phyloP scores from a whole-genome alignment of 2,329 filamentous ascomycete genomes.

The Colletotrichum nymphaeae region DNA sequence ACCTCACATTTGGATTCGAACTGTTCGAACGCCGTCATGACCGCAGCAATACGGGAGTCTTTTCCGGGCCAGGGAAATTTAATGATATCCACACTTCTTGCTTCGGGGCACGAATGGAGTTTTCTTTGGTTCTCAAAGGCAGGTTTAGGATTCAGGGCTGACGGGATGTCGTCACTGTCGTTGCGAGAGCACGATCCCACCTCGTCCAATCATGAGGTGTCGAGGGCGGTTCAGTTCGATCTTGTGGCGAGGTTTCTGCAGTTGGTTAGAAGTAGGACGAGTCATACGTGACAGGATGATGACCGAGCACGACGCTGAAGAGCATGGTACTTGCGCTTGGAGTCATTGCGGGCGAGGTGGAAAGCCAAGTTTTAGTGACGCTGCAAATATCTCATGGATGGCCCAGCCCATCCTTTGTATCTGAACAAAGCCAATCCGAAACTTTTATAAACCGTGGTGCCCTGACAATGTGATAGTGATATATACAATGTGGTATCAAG shows the following conservation, averaged over 20 bases:
- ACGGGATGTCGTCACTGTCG: conserved; percentile 12
- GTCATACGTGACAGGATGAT: neutral
- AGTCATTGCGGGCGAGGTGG: neutral
- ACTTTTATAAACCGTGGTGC: neutral
- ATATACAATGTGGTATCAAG: conserved; percentile 28
- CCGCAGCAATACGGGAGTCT: conserved; percentile 10
- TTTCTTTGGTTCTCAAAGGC: conserved; percentile 32
- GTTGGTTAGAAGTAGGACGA: neutral
- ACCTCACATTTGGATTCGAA: conserved; percentile 18
- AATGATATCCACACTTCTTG: conserved; percentile 37
- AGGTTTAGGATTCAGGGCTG: conserved; percentile 22
- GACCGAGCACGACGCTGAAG: conserved; percentile 5
- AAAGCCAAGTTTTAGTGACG: conserved; percentile 12
- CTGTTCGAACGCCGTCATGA: conserved; percentile 9
- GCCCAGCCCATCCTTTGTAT: conserved; percentile 2
- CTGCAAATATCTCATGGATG: conserved; percentile 21
- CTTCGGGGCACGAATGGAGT: conserved; percentile 26
- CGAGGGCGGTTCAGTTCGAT: conserved; percentile 11
- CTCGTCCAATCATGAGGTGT: conserved; percentile 15
- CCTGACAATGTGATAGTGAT: neutral
- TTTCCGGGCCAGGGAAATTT: conserved; percentile 24
- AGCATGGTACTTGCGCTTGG: conserved; percentile 5
- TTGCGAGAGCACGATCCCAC: conserved; percentile 19
- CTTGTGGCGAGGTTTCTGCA: conserved; percentile 20
- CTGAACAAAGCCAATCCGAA: conserved; percentile 5